Conservation (phyloP, 2,329 filamentous ascomycete species). For the Pleurostoma richardsiae region DNA sequence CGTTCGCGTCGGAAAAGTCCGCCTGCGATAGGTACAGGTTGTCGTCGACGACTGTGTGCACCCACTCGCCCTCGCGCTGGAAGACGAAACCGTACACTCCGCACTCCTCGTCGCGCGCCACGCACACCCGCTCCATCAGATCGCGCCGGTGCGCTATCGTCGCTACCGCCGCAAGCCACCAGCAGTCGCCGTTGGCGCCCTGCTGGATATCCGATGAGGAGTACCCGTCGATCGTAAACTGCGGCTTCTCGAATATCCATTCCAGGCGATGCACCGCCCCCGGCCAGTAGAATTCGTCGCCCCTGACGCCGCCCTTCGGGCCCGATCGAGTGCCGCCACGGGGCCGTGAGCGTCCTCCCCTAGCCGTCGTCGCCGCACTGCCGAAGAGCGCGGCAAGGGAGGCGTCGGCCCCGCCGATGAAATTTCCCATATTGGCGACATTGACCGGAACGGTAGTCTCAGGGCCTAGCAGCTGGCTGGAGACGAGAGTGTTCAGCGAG, state of each 20-base stretch:
- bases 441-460: no score
- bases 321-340: not conserved
- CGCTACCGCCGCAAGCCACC: conserved; percentile 66
- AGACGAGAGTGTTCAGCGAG: conserved; percentile 9
- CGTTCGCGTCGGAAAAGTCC: conserved; percentile 39
- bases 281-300: conserved; percentile 17
- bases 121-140: conserved; percentile 62
- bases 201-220: conserved; percentile 36
- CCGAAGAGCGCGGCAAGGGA: not conserved
- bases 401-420: not conserved
- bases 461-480: no score
- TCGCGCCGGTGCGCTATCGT: conserved; percentile 62
- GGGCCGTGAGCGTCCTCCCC: not conserved
- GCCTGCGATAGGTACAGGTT: conserved; percentile 59
- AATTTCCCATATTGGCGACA: conserved; percentile 4
- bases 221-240: conserved; percentile 33
- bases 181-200: conserved; percentile 59
- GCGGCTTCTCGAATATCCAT: conserved; percentile 35
- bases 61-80: conserved; percentile 66
- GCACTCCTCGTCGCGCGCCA: conserved; percentile 60
- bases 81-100: conserved; percentile 74
- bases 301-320: conserved; percentile 5
- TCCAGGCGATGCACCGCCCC: conserved; percentile 36
- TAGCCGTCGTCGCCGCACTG: not conserved
- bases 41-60: conserved; percentile 67